Evolutionary conservation across 352 stramenopile genomes (phyloP).

Genomic region (Globisporangium apiculatum): DNA sequence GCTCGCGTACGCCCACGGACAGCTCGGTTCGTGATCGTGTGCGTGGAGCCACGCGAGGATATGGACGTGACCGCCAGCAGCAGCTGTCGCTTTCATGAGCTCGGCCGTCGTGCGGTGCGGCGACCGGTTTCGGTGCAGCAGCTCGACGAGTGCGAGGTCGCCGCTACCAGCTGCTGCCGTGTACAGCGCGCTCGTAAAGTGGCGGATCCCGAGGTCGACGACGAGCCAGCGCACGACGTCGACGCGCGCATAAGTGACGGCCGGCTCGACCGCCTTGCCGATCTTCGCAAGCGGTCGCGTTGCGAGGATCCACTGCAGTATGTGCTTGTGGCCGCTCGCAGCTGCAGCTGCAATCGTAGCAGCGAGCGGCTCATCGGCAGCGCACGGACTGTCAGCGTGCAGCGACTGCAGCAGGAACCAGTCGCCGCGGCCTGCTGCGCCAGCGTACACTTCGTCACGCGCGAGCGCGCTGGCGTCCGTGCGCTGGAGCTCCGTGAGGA

Average conservation of each 20-base stretch:
- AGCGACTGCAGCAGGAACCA: constrained; percentile 1
- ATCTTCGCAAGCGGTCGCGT: neutral
- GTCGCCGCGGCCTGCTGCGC: neutral
- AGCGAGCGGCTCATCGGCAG: neutral
- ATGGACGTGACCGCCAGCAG: constrained; percentile 36
- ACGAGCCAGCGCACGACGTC: constrained; percentile 1
- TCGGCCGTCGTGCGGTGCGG: neutral
- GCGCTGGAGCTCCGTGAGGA: neutral
- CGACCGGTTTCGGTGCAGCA: neutral
- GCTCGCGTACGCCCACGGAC: constrained; percentile 2
- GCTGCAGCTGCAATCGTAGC: neutral
- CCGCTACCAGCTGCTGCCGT: neutral
- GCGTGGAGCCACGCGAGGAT: constrained; percentile 67
- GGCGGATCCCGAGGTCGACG: neutral
- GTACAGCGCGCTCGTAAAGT: neutral
- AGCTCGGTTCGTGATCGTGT: constrained; percentile 16
- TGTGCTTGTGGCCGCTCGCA: neutral
- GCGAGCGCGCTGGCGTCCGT: neutral
- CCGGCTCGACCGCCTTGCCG: constrained; percentile 1
- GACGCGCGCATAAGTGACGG: neutral
- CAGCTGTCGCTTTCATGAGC: constrained; percentile 2
- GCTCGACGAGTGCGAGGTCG: neutral
- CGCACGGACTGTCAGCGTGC: neutral
- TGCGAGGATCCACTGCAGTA: constrained; percentile 2
- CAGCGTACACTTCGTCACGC: neutral